Base-by-base conservation (phyloP, 225 moss, liverwort and hornwort genomes). In the Ulota crispa region DNA sequence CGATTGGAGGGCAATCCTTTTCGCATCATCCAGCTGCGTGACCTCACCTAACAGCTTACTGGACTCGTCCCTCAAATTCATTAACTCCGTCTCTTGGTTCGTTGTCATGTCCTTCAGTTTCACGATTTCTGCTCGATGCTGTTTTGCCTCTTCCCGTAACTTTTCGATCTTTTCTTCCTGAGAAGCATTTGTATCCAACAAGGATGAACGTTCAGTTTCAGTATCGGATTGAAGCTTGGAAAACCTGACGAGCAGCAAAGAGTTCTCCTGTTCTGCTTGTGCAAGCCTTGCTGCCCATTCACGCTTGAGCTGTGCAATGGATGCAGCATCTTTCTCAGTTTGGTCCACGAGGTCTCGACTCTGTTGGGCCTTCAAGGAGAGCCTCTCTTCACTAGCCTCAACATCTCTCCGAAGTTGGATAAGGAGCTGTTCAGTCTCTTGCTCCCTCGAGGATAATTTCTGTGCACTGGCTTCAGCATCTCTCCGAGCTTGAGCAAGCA, bases 161-260 rank as follows among this genome's bases (percentile, higher is more conserved):
- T 82, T 82, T 59, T 16, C 26, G 32, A 68, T 47, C 68, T 21
- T 74, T 30, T 66, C 81, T 11, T 81, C 81, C 74, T 81, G 75
- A 67, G 68, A 32, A 34, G 47, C 47, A 19, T 82, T 75, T 18
- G 47, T 36, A 59, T 75, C 82, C 68, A 82, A 9, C 47, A 68
- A 59, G 60, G 13, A 27, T 34, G 59, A 68, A 12, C 68, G 82
- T 24, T 59, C 82, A 47, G 59, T 75, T 60, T 82, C 82, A 11
- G 82, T 82, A 0, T 82, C 82, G 18, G 68, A 60, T 68, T 82
- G 82, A 34, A 82, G 75, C 68, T 82, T 75, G 60, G 68, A 75
- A 16, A 47, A 60, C 45, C 43, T 68, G 75, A 34, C 75, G 13
- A 68, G 75, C 47, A 82, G 75, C 67, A 19, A 32, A 20, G 75